Base-by-base conservation (phyloP, 148 eudicot genomes). In the Oxyria digyna region DNA sequence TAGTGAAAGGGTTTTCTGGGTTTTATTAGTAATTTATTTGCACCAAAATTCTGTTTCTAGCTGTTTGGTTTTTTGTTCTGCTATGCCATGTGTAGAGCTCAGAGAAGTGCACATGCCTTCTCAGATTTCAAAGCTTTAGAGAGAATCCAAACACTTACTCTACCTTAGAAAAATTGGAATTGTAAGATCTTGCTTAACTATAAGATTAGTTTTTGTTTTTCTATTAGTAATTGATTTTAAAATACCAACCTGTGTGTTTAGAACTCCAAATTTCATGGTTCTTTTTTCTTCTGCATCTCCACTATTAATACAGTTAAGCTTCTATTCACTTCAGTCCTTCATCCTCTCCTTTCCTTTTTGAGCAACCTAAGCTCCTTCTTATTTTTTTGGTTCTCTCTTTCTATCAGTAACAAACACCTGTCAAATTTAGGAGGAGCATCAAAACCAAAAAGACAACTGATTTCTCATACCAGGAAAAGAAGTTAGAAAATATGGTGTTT, bases 31-130 rank as follows among this genome's bases (percentile, higher is more conserved):
- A 63, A 63, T 17, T 13, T 6, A 66, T 33, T 64, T 18, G 20
- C 20, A 20, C 69, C 69, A 29, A 0, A n/a, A 35, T 65, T 40
- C 20, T 37, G 46, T 66, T 41, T 66, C 8, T 37, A 41, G 69
- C 69, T 37, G 68, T 62, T 71, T 41, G 21, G 46, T 42, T 41
- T 65, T 15, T 17, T 37, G 41, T 54, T 62, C 43, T 5, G 17
- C 35, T 68, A 14, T 74, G 78, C 77, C 96, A 89, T 80, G 93
- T 87, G 97, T 76, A 79, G 78, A 84, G 82, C 84, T 74, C 79
- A 85, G 87, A 83, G 72, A 11, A 75, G 24, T 69, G 84, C 96
- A 89, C 97, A 87, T 89, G 98, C 79, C 82, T 80, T 84, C 89
- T 79, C 94, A 74, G 9, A 75, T 78, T 75, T 77, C 96, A 81